Evolutionary conservation across 169 alveolate genomes (phyloP).

Genomic region (Eimeria acervulina): DNA sequence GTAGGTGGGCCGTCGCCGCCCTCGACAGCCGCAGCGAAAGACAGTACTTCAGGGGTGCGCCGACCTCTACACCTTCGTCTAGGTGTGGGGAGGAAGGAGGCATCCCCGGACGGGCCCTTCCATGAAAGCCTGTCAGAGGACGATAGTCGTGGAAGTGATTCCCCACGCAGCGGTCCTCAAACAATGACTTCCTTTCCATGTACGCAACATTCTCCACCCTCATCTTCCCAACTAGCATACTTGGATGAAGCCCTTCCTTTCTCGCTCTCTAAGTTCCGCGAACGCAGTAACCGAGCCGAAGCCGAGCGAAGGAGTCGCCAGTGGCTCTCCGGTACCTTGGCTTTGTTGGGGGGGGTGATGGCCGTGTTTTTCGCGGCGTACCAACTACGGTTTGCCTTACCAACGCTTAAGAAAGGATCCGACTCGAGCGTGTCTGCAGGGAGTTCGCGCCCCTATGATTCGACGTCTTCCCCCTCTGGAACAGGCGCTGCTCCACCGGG

Average conservation of each 20-base stretch:
- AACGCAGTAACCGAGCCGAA: slow-evolving; percentile 13
- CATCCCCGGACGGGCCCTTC: slow-evolving; percentile 18
- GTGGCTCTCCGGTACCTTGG: slow-evolving; percentile 51
- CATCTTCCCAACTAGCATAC: slow-evolving; percentile 11
- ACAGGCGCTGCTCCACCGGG: slow-evolving; percentile 16
- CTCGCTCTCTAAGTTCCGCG: slow-evolving; percentile 18
- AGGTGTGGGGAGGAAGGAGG: not conserved
- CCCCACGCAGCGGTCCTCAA: slow-evolving; percentile 19
- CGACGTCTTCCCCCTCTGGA: not conserved
- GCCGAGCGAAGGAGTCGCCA: slow-evolving; percentile 55
- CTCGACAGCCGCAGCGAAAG: not conserved
- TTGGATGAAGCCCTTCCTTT: not conserved
- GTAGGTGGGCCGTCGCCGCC: not conserved
- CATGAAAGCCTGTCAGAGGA: not conserved
- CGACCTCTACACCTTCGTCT: not conserved
- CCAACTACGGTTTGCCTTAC: slow-evolving; percentile 19
- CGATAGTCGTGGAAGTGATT: not conserved
- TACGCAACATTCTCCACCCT: not conserved
- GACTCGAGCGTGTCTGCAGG: slow-evolving; percentile 16
- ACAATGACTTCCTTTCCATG: slow-evolving; percentile 18
- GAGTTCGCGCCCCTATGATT: slow-evolving; percentile 36
- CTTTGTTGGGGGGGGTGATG: slow-evolving; percentile 55
- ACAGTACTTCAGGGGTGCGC: not conserved
- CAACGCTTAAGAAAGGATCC: slow-evolving; percentile 29
- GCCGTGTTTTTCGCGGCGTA: slow-evolving; percentile 40